These are phyloP conservation scores for Linanthus parryae DNA, from an alignment of 148 eudicot species.

Conservation along the genomic window DNA sequence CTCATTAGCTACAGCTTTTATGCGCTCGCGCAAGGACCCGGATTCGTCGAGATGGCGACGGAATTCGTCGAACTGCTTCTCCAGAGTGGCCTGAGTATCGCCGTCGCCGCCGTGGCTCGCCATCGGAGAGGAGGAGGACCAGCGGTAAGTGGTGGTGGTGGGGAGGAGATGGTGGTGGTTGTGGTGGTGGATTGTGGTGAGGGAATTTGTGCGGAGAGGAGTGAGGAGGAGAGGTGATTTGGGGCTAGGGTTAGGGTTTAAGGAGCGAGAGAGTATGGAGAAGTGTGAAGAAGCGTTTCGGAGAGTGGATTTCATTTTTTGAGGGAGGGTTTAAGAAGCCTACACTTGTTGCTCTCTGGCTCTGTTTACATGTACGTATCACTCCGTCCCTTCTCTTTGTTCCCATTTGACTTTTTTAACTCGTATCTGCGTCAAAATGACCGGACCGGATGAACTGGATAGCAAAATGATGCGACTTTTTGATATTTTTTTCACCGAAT, in stretches of 20 bases:
- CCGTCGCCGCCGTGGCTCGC: constrained; percentile 17
- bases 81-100: constrained; percentile 34
- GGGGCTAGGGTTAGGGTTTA: constrained; percentile 38
- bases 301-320: constrained; percentile 37
- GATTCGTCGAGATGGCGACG: constrained; percentile 59
- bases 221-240: not conserved
- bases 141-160: constrained; percentile 6
- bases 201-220: constrained; percentile 1
- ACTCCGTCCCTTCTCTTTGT: too few species aligned
- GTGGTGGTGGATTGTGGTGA: constrained; percentile 1
- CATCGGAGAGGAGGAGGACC: constrained; percentile 26
- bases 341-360: not conserved
- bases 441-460: too few species aligned
- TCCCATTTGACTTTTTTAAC: too few species aligned
- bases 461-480: too few species aligned
- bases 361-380: not conserved
- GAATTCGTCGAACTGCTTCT: constrained; percentile 66
- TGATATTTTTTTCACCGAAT: too few species aligned
- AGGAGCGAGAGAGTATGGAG: constrained; percentile 17
- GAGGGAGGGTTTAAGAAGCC: not conserved
- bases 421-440: too few species aligned
- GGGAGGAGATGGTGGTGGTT: constrained; percentile 13
- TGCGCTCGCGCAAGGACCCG: constrained; percentile 54
- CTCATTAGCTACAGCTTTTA: constrained; percentile 51
- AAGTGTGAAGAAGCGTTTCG: constrained; percentile 41